Percentiles rank a stretch among this genome's conserved stretches.
Evolutionary conservation across 805 yeast genomes (phyloP).

Genomic region (Alloascoidea africana): DNA sequence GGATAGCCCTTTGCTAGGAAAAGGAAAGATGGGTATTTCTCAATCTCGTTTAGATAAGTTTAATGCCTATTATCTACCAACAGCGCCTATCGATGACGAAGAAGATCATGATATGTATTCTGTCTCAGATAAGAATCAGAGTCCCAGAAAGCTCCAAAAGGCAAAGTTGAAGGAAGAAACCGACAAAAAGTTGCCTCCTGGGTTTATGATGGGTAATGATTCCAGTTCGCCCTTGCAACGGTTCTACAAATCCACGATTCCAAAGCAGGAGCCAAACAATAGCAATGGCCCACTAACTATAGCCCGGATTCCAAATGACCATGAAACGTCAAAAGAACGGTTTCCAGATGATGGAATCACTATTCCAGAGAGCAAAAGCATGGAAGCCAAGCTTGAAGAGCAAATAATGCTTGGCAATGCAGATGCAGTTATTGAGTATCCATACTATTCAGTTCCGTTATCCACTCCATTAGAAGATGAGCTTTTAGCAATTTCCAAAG

Average conservation of each 20-base stretch:
- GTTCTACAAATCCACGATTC: not conserved
- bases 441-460: not conserved
- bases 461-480: conserved; percentile 1
- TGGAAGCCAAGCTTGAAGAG: not conserved
- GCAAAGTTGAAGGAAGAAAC: not conserved
- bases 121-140: not conserved
- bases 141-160: conserved; percentile 1
- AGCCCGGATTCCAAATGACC: not conserved
- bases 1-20: not conserved
- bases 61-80: not conserved
- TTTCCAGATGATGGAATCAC: not conserved
- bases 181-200: too few relatives aligned
- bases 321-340: not conserved
- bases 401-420: not conserved
- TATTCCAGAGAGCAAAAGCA: not conserved
- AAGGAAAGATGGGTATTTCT: not conserved
- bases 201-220: not conserved
- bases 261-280: not conserved
- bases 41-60: not conserved
- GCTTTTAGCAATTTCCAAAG: not conserved
- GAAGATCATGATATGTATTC: conserved; percentile 5
- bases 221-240: not conserved
- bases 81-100: conserved; percentile 22
- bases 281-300: not conserved
- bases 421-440: not conserved